Conservation (phyloP, 371 early-diverging fungal genomes). For the Syncephalastrum racemosum region DNA sequence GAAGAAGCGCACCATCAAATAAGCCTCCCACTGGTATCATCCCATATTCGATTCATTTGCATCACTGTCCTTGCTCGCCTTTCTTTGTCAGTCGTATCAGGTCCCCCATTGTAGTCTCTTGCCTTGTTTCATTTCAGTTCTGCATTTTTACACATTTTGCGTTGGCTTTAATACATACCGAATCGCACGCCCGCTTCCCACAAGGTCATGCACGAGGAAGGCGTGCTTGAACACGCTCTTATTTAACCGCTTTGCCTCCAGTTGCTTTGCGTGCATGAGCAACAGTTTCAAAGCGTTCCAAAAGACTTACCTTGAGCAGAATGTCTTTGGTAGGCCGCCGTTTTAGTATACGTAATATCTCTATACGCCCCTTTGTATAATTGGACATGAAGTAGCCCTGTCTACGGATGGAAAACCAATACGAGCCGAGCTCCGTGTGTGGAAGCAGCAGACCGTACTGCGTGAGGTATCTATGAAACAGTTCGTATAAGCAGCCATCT, state of each 20-base stretch:
- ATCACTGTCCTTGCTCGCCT: constrained; percentile 18
- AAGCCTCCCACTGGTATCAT: no score
- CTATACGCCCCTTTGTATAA: constrained; percentile 20
- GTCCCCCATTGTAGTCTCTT: constrained; percentile 33
- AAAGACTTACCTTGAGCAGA: constrained; percentile 17
- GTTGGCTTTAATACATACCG: constrained; percentile 12
- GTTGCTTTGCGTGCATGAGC: constrained; percentile 11
- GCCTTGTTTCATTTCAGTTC: constrained; percentile 9
- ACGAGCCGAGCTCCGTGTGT: constrained; percentile 16
- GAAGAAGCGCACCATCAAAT: constrained; percentile 14
- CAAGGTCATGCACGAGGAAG: constrained; percentile 25
- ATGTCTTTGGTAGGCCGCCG: constrained; percentile 28
- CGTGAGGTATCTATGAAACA: constrained; percentile 10
- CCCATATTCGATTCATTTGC: no score
- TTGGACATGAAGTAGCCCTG: constrained; percentile 25
- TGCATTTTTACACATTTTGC: not conserved
- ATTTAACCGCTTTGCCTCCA: constrained; percentile 17
- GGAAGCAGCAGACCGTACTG: constrained; percentile 21
- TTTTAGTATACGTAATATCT: constrained; percentile 26
- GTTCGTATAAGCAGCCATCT: not conserved
- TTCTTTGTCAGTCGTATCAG: constrained; percentile 31
- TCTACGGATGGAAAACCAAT: constrained; percentile 29
- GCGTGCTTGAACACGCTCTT: constrained; percentile 21
- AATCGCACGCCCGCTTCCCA: constrained; percentile 29
- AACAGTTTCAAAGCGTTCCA: not conserved